Evolutionary conservation across 2,329 filamentous ascomycete genomes (phyloP).

Genomic region (Stromatinia cepivora): DNA sequence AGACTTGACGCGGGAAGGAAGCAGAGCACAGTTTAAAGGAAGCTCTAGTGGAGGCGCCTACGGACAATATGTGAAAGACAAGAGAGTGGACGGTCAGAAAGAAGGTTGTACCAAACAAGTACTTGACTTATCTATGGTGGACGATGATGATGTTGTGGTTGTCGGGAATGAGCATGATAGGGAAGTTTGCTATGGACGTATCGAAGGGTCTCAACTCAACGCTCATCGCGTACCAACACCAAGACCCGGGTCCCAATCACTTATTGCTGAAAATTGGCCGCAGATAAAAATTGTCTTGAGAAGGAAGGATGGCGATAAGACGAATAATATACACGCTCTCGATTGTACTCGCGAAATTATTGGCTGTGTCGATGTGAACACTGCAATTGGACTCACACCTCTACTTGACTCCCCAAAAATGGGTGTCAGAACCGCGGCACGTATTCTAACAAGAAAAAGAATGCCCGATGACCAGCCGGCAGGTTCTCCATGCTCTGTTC

Average conservation of each 20-base stretch:
- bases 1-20: conserved; percentile 45
- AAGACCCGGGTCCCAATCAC: conserved; percentile 60
- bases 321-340: conserved; percentile 66
- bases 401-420: conserved; percentile 67
- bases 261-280: conserved; percentile 65
- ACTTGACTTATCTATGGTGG: conserved; percentile 49
- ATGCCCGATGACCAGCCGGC: conserved; percentile 58
- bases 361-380: conserved; percentile 69
- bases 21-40: conserved; percentile 47
- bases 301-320: conserved; percentile 55
- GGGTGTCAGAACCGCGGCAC: conserved; percentile 66
- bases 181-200: conserved; percentile 78
- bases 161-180: conserved; percentile 62
- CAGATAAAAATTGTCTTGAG: conserved; percentile 71
- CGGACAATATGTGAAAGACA: conserved; percentile 65
- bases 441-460: conserved; percentile 67
- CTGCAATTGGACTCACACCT: conserved; percentile 66
- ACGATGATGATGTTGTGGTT: conserved; percentile 60
- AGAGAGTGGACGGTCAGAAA: conserved; percentile 49
- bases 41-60: conserved; percentile 59
- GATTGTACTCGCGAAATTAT: conserved; percentile 73
- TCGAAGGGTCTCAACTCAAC: conserved; percentile 66
- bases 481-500: conserved; percentile 61
- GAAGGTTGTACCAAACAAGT: conserved; percentile 40
- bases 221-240: conserved; percentile 68